These are phyloP conservation scores for Suhomyces choctaworum DNA, from an alignment of 1,139 yeast genomes.

Conservation along the genomic window DNA sequence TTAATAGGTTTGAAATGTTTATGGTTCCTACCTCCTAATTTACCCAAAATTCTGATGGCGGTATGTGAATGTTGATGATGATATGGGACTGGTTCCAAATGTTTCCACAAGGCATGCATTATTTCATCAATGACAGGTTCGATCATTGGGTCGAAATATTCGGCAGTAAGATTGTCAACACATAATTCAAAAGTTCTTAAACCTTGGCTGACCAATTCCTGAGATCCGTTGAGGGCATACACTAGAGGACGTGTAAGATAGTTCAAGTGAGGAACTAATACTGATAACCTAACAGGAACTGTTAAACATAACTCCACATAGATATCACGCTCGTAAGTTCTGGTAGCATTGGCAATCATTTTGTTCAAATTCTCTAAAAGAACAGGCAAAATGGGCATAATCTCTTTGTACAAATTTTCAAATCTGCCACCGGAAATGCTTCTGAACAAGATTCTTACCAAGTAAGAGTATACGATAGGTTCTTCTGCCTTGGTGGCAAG, in stretches of 20 bases:
- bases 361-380: slow-evolving; percentile 82
- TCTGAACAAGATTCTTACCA: slow-evolving; percentile 86
- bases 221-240: slow-evolving; percentile 85
- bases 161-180: slow-evolving; percentile 94
- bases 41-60: slow-evolving; percentile 88
- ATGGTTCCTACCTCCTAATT: slow-evolving; percentile 93
- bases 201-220: slow-evolving; percentile 92
- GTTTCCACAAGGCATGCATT: slow-evolving; percentile 90
- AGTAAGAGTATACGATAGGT: slow-evolving; percentile 84
- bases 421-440: slow-evolving; percentile 96
- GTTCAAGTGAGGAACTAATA: slow-evolving; percentile 87
- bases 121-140: slow-evolving; percentile 95
- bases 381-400: slow-evolving; percentile 85
- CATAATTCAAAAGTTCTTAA: slow-evolving; percentile 92
- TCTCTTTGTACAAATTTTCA: slow-evolving; percentile 87
- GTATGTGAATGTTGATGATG: slow-evolving; percentile 94
- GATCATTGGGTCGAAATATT: slow-evolving; percentile 93
- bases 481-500: slow-evolving; percentile 87
- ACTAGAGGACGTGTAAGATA: slow-evolving; percentile 89
- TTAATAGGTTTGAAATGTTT: slow-evolving; percentile 75
- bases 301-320: slow-evolving; percentile 93
- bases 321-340: slow-evolving; percentile 88
- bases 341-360: slow-evolving; percentile 76
- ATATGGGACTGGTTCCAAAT: slow-evolving; percentile 87
- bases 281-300: slow-evolving; percentile 91